A percentile compares a stretch with the other conserved stretches of the same genome.
Evolutionary conservation across 2,329 filamentous ascomycete genomes (phyloP).

Genomic region (Cladophialophora immunda): DNA sequence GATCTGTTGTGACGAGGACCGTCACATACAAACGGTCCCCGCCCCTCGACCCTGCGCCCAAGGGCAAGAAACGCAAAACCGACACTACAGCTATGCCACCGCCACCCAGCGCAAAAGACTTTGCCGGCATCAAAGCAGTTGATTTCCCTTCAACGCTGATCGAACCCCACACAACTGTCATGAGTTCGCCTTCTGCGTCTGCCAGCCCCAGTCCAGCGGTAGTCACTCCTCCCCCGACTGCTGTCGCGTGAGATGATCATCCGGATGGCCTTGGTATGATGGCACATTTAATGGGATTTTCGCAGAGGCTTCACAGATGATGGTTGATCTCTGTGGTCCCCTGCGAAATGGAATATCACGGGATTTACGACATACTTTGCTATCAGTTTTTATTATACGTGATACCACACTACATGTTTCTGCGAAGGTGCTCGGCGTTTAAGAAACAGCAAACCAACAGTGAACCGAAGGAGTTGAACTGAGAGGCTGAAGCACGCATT

Average conservation of each 20-base stretch:
- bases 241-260: slow-evolving; percentile 18
- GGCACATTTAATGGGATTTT: slow-evolving; percentile 9
- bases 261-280: background rate
- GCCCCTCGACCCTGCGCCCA: slow-evolving; percentile 85
- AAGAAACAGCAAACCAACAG: slow-evolving; percentile 27
- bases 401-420: slow-evolving; percentile 36
- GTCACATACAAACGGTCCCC: slow-evolving; percentile 81
- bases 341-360: slow-evolving; percentile 9
- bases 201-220: slow-evolving; percentile 17
- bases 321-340: background rate
- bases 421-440: slow-evolving; percentile 36
- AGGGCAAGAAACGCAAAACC: slow-evolving; percentile 88
- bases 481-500: slow-evolving; percentile 5
- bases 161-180: slow-evolving; percentile 17
- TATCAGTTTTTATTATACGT: slow-evolving; percentile 34
- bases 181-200: slow-evolving; percentile 18
- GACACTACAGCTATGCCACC: slow-evolving; percentile 34
- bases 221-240: slow-evolving; percentile 23
- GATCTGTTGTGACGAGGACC: slow-evolving; percentile 92
- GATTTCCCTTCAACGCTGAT: slow-evolving; percentile 35
- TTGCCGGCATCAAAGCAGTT: slow-evolving; percentile 17
- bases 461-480: slow-evolving; percentile 23
- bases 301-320: slow-evolving; percentile 1
- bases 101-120: slow-evolving; percentile 29
- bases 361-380: slow-evolving; percentile 28